Evolutionary conservation across 192 early-diverging fungal genomes (phyloP), one percentile per base, ranked within the genome.

Genomic region (Linderina pennispora): DNA sequence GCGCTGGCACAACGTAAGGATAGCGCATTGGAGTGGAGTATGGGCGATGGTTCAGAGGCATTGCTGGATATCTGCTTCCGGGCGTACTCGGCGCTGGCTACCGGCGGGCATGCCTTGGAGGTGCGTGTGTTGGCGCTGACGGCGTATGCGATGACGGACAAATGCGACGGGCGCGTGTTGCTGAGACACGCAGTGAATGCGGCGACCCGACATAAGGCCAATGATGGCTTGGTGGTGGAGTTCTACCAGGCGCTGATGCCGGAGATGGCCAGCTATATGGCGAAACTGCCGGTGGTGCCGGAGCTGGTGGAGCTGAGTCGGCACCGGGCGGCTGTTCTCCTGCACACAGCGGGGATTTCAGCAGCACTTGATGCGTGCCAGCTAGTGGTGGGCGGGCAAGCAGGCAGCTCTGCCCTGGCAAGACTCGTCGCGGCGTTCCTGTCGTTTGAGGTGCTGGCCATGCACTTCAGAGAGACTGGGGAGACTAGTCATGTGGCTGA

Each of bases 221-320:
- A n/a, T n/a, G n/a, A n/a, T n/a, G n/a, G n/a, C n/a, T n/a, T n/a
- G n/a, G n/a, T n/a, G 20, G 15, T 3, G 24, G 23, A 5, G 41
- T 26, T 15, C 41, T 43, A 25, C 14, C 23, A 3, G 24, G 24
- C 8, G 41, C 41, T n/a, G n/a, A n/a, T n/a, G 7, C 16, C 28
- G 15, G 14, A 23, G 16, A 25, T 43, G 41, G 24, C 23, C 24
- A 17, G 24, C 24, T 25, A 28, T 11, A 3, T 43, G 16, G 41
- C 41, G 6, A n/a, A n/a, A n/a, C n/a, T n/a, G n/a, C n/a, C n/a
- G n/a, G n/a, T n/a, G n/a, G n/a, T n/a, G 11, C 56, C 64, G 1
- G 64, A 67, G 36, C 42, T 67, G 39, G 51, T 67, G 5, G 64
- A 67, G 39, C 59, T 67, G 21, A 40, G 50, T 25, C 51, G 46